Evolutionary conservation across 192 early-diverging fungal species (phyloP), one percentile per base, ranked within the genome.

Genomic region (Umbelopsis sp.): DNA sequence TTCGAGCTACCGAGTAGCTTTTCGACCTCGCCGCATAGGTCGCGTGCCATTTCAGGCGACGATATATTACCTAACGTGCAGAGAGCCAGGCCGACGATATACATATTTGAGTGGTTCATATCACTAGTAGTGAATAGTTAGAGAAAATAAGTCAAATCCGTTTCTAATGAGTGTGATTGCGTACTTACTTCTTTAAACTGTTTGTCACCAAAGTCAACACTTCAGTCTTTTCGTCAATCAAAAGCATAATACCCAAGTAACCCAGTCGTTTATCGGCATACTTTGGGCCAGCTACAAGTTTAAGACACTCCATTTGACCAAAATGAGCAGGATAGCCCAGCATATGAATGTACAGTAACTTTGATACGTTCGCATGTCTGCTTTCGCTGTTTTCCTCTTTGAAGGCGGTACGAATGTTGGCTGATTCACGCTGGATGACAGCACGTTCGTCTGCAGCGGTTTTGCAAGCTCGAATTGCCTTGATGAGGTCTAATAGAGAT

Each of bases 221-320:
- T 72, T 97, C 96, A 74, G 97, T 96, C 76, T 98, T 97, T 79
- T 99, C 98, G 80, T 99, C 98, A 56, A 99, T 84, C 26, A 99
- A 82, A 56, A 99, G 87, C 93, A 96, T 96, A 67, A 95, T 98
- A 31, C 98, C 98, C 34, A 99, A 87, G 79, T 99, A 99, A 7
- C 96, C 97, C n/a, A 99, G 82, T 66, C 97, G 89, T 80, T 99
- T 99, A 80, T 99, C 98, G 11, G 95, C 88, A 80, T 96, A 99
- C 72, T 90, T 83, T 21, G 94, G 89, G 17, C 93, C 95, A 25
- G 97, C 98, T 6, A 94, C 97, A 49, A 99, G 82, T 82, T 99
- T 99, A 38, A 99, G 82, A 77, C 98, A 99, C 79, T 99, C 98
- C 49, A 99, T 96, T 84, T 99, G 98, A 24, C 98, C 98, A 82